Percentiles rank a stretch among this genome's conserved stretches.
Conservation (phyloP, 176 grass and related monocot species). For the Avena sativa region DNA sequence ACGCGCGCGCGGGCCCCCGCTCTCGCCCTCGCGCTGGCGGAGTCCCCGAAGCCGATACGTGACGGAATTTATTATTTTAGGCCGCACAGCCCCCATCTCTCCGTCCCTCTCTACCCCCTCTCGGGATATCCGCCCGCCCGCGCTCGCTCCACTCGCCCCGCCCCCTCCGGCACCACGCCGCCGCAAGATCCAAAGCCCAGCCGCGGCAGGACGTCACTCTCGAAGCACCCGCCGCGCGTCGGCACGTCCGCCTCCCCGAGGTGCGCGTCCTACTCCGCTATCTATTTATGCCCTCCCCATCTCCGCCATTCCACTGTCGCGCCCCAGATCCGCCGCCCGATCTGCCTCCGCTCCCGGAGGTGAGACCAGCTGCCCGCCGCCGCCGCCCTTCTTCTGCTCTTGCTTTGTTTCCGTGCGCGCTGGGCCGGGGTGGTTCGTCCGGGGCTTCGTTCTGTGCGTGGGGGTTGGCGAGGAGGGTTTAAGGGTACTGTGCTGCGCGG, state of each 20-base stretch:
- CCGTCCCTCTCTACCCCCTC: neutral
- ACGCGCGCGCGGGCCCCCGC: neutral
- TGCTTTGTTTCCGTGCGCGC: neutral
- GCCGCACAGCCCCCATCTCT: slow-evolving; percentile 39
- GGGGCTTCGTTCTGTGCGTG: too few relatives aligned
- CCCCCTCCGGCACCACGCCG: neutral
- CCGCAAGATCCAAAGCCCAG: slow-evolving; percentile 41
- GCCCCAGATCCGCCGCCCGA: slow-evolving; percentile 38
- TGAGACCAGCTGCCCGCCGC: slow-evolving; percentile 20
- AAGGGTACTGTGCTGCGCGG: neutral
- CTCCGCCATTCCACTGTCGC: slow-evolving; percentile 23
- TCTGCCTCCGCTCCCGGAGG: slow-evolving; percentile 34
- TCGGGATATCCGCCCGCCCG: slow-evolving; percentile 50
- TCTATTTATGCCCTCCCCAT: neutral
- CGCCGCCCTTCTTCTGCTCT: neutral
- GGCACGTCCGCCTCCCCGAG: slow-evolving; percentile 40
- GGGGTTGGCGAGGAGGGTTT: slow-evolving; percentile 37
- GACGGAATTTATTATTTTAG: slow-evolving; percentile 45
- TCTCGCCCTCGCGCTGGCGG: slow-evolving; percentile 26
- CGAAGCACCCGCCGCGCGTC: slow-evolving; percentile 5
- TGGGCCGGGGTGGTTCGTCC: neutral
- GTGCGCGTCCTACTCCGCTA: neutral
- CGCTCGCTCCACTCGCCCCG: slow-evolving; percentile 9
- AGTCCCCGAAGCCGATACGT: slow-evolving; percentile 47
- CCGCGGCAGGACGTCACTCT: neutral